phyloP scores from a whole-genome alignment of 192 early-diverging fungal species.

The Obelidium mucronatum region DNA sequence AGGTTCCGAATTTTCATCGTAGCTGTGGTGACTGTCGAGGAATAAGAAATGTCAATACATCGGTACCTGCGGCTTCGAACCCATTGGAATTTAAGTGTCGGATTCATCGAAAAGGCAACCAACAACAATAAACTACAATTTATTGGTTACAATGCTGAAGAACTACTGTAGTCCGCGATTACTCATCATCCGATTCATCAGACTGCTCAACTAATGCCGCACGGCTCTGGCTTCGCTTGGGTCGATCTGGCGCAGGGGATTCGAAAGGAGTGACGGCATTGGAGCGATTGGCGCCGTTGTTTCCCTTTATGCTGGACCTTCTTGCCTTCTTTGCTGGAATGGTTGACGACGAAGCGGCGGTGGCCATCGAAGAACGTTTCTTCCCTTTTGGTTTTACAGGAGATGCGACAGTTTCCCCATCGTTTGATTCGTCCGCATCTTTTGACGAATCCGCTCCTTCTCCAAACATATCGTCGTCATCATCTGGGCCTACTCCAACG shows the following conservation, averaged over 20 bases:
- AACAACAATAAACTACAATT: too few relatives aligned
- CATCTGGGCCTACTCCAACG: conserved; percentile 25
- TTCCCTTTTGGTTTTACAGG: background rate
- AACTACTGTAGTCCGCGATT: too few relatives aligned
- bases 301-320: background rate
- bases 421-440: conserved; percentile 13
- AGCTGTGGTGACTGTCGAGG: too few relatives aligned
- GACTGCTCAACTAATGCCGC: conserved; percentile 40
- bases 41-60: too few relatives aligned
- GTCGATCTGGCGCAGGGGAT: conserved; percentile 4
- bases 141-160: too few relatives aligned
- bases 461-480: conserved; percentile 21
- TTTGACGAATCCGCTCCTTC: conserved; percentile 15
- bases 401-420: background rate
- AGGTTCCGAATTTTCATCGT: too few relatives aligned
- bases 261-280: conserved; percentile 5
- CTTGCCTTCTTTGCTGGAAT: conserved; percentile 20
- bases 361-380: background rate
- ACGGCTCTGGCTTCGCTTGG: conserved; percentile 6
- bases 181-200: too few relatives aligned
- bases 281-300: background rate
- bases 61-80: too few relatives aligned
- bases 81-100: too few relatives aligned
- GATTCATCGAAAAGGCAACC: too few relatives aligned
- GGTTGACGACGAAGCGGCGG: conserved; percentile 11